These are phyloP conservation scores for Anastatica hierochuntica DNA, from an alignment of 345 rosid genomes.

Conservation along the genomic window DNA sequence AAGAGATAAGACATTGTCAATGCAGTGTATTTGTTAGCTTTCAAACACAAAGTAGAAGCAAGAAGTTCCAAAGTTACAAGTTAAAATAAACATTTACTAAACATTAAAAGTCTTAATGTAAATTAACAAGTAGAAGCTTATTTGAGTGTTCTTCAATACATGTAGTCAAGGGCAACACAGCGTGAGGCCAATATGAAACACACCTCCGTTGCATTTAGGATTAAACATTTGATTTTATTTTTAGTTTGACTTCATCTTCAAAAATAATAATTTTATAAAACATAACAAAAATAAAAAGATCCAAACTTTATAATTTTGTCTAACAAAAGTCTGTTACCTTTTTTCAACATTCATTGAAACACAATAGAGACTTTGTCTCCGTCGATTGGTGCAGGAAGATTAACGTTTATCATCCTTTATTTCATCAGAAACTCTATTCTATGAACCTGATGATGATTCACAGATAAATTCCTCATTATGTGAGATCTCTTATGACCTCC, in stretches of 20 bases:
- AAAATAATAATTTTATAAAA: conserved; percentile 8
- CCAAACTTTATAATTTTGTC: conserved; percentile 39
- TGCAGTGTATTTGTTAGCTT: conserved; percentile 14
- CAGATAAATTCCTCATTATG: conserved; percentile 29
- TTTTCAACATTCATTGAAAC: conserved; percentile 45
- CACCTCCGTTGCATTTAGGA: conserved; percentile 23
- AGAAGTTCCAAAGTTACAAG: neutral
- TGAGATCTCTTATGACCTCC: conserved; percentile 98
- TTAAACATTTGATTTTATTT: neutral
- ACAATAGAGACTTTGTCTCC: conserved; percentile 72
- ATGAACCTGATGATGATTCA: conserved; percentile 18
- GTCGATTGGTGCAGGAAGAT: conserved; percentile 78
- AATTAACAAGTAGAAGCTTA: neutral
- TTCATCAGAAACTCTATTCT: conserved; percentile 20
- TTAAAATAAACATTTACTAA: neutral
- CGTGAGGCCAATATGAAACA: conserved; percentile 16
- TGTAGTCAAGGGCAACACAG: conserved; percentile 30
- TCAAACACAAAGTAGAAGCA: conserved; percentile 5
- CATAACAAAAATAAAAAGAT: conserved; percentile 19
- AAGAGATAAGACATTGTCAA: conserved; percentile 10
- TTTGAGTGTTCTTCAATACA: conserved; percentile 19
- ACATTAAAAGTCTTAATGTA: too few species aligned
- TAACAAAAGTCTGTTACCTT: conserved; percentile 32
- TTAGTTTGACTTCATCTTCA: neutral
- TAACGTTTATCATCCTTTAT: conserved; percentile 61